Evolutionary conservation across 805 yeast genomes (phyloP), one percentile per base, ranked within the genome.

Genomic region (Lipomyces oligophaga): DNA sequence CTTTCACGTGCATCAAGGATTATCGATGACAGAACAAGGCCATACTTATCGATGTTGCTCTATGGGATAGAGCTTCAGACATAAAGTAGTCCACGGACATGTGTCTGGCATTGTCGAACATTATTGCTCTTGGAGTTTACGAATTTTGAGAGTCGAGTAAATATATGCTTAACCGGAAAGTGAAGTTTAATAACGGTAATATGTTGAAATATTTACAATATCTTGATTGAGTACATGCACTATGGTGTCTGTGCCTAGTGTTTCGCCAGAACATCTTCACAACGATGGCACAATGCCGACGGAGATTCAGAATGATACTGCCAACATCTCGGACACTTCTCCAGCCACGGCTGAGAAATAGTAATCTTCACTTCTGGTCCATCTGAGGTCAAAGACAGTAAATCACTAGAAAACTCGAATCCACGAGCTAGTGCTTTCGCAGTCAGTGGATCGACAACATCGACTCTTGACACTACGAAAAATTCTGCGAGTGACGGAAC

Each of bases 261-360:
- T 13, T 31, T 34, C 27, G 33, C 34, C 31, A 47, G 24, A 5
- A 43, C 38, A 3, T 26, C 52, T 21, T 67, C 70, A 67, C 97
- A 90, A 56, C 93, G 75, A 1, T 43, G 34, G 64, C 98, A 90
- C 24, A 88, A 67, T 1, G 63, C 64, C 8, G 78, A 78, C 28
- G 73, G 79, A 0, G 52, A 57, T 0, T 60, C 64, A 0, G 94
- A 70, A 5, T 76, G 77, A 61, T 67, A 80, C 60, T 85, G 85
- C 98, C 98, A 93, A 67, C 98, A 93, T 62, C 98, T 76, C 5
- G 96, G 95, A 63, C 98, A 93, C 60, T 88, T 88, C 42, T 67
- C 67, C 1, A 69, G 60, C 0, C 62, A 47, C 0, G 87, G 74
- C 3, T 72, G 70, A 5, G 71, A 65, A 2, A 83, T 73, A 2